These are phyloP conservation scores for Daldinia sp. DNA, from an alignment of 2,329 filamentous ascomycete species.

Conservation along the genomic window DNA sequence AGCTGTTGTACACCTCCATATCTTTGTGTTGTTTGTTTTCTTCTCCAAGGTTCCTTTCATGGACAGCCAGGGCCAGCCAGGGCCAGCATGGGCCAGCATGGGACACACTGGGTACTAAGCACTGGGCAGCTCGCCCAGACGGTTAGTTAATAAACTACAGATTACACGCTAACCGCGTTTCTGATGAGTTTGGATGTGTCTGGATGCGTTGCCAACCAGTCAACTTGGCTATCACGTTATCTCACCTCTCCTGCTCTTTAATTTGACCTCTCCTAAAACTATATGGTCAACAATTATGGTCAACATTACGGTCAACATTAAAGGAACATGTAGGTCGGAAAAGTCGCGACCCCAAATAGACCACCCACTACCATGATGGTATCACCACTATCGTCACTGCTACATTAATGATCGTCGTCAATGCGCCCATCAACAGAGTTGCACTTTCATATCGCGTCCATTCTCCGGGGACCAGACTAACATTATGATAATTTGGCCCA, in stretches of 20 bases:
- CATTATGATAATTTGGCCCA: constrained; percentile 33
- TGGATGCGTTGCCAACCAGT: constrained; percentile 25
- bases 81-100: no score
- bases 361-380: no score
- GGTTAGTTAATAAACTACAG: constrained; percentile 30
- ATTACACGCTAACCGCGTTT: constrained; percentile 36
- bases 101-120: no score
- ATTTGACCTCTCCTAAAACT: constrained; percentile 31
- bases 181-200: constrained; percentile 22
- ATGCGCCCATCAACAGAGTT: constrained; percentile 33
- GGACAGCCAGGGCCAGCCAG: no score
- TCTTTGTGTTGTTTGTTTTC: no score
- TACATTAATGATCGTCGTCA: constrained; percentile 37
- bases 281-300: no score
- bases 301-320: constrained; percentile 13
- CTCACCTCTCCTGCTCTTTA: constrained; percentile 19
- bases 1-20: constrained; percentile 4
- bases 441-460: constrained; percentile 36
- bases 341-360: constrained; percentile 23
- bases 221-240: constrained; percentile 26
- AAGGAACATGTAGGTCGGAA: constrained; percentile 25
- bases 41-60: no score
- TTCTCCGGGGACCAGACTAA: constrained; percentile 33
- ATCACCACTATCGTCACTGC: constrained; percentile 1
- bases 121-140: constrained; percentile 14